Conservation (phyloP, 345 rosid genomes). For the Populus deltoides region DNA sequence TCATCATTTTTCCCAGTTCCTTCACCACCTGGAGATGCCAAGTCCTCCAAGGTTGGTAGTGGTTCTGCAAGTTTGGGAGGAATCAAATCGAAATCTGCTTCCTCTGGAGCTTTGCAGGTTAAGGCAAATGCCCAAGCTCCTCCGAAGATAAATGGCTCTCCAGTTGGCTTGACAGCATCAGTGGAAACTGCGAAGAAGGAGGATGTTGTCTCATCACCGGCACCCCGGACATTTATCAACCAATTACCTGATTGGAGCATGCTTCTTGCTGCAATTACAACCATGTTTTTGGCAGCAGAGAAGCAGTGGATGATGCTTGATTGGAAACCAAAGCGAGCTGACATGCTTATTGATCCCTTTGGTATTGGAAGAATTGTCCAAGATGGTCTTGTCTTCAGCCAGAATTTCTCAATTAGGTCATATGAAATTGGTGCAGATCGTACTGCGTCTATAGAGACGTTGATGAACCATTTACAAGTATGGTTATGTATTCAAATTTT, state of each 20-base stretch:
- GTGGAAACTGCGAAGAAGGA: slow-evolving; percentile 52
- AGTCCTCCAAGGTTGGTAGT: slow-evolving; percentile 37
- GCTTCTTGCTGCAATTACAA: slow-evolving; percentile 98
- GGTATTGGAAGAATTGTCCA: slow-evolving; percentile 86
- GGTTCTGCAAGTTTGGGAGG: slow-evolving; percentile 54
- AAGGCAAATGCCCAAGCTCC: slow-evolving; percentile 90
- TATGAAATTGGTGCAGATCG: slow-evolving; percentile 99
- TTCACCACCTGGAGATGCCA: slow-evolving; percentile 50
- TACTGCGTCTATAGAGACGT: slow-evolving; percentile 90
- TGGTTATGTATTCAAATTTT: neutral
- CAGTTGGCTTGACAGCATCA: slow-evolving; percentile 45
- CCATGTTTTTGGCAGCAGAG: slow-evolving; percentile 95
- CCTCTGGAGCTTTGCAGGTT: slow-evolving; percentile 61
- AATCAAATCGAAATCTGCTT: slow-evolving; percentile 38
- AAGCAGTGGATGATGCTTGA: slow-evolving; percentile 99
- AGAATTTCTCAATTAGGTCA: slow-evolving; percentile 87
- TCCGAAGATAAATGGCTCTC: slow-evolving; percentile 75
- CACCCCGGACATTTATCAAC: slow-evolving; percentile 90
- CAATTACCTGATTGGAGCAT: slow-evolving; percentile 99
- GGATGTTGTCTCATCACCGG: slow-evolving; percentile 43
- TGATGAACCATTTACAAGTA: slow-evolving; percentile 98
- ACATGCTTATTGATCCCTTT: slow-evolving; percentile 78
- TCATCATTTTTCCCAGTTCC: slow-evolving; percentile 65
- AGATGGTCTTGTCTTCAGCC: slow-evolving; percentile 81
- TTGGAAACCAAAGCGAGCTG: slow-evolving; percentile 89